Percentiles rank a stretch among this genome's conserved stretches.
Evolutionary conservation across 2,329 filamentous ascomycete genomes (phyloP).

Genomic region (Claviceps pusilla): DNA sequence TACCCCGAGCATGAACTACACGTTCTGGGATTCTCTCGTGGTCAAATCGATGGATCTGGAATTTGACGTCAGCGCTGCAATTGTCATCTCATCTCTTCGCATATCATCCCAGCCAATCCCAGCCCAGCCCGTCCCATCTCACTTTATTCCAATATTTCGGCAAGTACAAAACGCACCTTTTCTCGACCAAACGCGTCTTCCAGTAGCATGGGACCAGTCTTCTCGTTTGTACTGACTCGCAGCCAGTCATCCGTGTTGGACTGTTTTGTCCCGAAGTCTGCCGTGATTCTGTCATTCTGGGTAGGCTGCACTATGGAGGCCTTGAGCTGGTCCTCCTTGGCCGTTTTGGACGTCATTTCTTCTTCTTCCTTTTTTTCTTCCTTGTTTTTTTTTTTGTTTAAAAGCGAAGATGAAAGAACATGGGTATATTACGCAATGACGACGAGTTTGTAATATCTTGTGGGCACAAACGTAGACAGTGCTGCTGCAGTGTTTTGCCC

Average conservation of each 20-base stretch:
- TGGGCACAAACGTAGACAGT: too few species aligned
- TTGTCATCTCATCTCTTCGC: too few species aligned
- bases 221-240: constrained; percentile 43
- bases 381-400: too few species aligned
- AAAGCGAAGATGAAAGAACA: too few species aligned
- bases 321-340: constrained; percentile 48
- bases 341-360: constrained; percentile 22
- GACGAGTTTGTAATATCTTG: too few species aligned
- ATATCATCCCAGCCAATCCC: too few species aligned
- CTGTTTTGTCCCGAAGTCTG: constrained; percentile 63
- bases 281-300: constrained; percentile 48
- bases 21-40: constrained; percentile 40
- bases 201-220: constrained; percentile 51
- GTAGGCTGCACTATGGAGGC: constrained; percentile 43
- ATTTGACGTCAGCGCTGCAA: not conserved
- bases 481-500: too few species aligned
- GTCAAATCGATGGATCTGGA: constrained; percentile 58
- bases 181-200: constrained; percentile 50
- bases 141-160: not conserved
- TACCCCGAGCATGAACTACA: constrained; percentile 56
- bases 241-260: constrained; percentile 67
- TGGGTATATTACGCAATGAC: too few species aligned
- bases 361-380: too few species aligned
- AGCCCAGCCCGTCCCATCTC: too few species aligned
- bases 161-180: constrained; percentile 35